Evolutionary conservation across 2,329 filamentous ascomycete genomes (phyloP).

Genomic region (Monilinia fructigena): DNA sequence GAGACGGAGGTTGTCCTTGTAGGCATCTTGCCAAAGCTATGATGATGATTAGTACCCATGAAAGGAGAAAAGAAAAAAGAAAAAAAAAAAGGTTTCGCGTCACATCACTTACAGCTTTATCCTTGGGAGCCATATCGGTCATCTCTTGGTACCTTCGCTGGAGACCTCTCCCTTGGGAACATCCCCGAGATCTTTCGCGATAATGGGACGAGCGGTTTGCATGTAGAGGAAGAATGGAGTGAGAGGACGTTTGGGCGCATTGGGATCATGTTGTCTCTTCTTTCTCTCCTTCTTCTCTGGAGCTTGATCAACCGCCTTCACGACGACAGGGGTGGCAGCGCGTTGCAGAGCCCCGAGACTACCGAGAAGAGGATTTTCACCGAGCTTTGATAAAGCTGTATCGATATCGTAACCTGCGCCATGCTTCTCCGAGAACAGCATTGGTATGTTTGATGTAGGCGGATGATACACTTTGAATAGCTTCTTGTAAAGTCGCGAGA

Average conservation of each 20-base stretch:
- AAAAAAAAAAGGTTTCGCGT: neutral
- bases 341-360: slow-evolving; percentile 38
- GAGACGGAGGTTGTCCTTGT: slow-evolving; percentile 65
- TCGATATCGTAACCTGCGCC: slow-evolving; percentile 47
- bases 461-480: slow-evolving; percentile 75
- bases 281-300: slow-evolving; percentile 85
- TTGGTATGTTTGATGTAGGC: slow-evolving; percentile 90
- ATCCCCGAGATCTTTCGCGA: slow-evolving; percentile 74
- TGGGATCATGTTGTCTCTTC: slow-evolving; percentile 83
- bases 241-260: slow-evolving; percentile 89
- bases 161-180: slow-evolving; percentile 84
- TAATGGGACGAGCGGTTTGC: slow-evolving; percentile 79
- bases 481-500: slow-evolving; percentile 74
- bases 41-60: neutral
- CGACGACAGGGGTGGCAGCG: slow-evolving; percentile 41
- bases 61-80: no score
- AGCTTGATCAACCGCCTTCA: slow-evolving; percentile 48
- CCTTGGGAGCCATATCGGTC: slow-evolving; percentile 69
- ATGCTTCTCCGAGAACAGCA: slow-evolving; percentile 69
- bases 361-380: slow-evolving; percentile 45
- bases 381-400: slow-evolving; percentile 47
- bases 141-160: slow-evolving; percentile 81
- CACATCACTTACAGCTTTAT: slow-evolving; percentile 60
- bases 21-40: slow-evolving; percentile 59
- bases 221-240: slow-evolving; percentile 96